Percentiles rank a stretch among this genome's conserved stretches.
phyloP scores from a whole-genome alignment of 2,329 filamentous ascomycete genomes.

The Trichoderma cornu-damae region DNA sequence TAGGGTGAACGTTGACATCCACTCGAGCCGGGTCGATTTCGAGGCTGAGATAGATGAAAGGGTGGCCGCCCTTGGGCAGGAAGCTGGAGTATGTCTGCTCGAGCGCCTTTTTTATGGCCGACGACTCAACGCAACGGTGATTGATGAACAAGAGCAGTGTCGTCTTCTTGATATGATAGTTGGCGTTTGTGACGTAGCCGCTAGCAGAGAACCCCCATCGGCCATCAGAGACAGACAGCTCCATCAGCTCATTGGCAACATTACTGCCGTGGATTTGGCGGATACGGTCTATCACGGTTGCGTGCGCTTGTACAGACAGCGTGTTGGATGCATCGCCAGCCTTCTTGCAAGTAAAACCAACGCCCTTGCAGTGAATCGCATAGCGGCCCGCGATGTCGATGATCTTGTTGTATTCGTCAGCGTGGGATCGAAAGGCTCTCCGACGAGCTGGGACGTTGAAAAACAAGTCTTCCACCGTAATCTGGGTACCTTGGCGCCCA shows the following conservation, averaged over 20 bases:
- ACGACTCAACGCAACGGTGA: slow-evolving; percentile 86
- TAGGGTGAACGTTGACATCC: slow-evolving; percentile 96
- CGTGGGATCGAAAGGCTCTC: slow-evolving; percentile 81
- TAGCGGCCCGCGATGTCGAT: slow-evolving; percentile 92
- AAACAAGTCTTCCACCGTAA: slow-evolving; percentile 94
- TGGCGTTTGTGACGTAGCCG: slow-evolving; percentile 84
- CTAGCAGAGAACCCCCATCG: slow-evolving; percentile 79
- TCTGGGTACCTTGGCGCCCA: slow-evolving; percentile 85
- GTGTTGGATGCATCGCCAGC: slow-evolving; percentile 80
- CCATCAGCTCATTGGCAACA: slow-evolving; percentile 82
- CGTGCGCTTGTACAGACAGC: slow-evolving; percentile 70
- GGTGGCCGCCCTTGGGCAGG: slow-evolving; percentile 87
- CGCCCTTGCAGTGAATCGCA: slow-evolving; percentile 83
- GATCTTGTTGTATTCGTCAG: slow-evolving; percentile 97
- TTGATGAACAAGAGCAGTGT: slow-evolving; percentile 92
- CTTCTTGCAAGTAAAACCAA: slow-evolving; percentile 96
- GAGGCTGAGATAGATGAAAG: slow-evolving; percentile 86
- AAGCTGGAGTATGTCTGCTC: slow-evolving; percentile 87
- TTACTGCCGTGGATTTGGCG: slow-evolving; percentile 80
- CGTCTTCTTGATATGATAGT: slow-evolving; percentile 89
- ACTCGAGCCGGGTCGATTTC: slow-evolving; percentile 89
- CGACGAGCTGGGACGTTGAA: slow-evolving; percentile 91
- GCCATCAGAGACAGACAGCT: slow-evolving; percentile 65
- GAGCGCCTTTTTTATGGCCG: slow-evolving; percentile 78
- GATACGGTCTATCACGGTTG: slow-evolving; percentile 74